Percentiles rank a stretch among this genome's conserved stretches.
Conservation (phyloP, 2,329 filamentous ascomycete genomes). For the Phyllachora maydis region DNA sequence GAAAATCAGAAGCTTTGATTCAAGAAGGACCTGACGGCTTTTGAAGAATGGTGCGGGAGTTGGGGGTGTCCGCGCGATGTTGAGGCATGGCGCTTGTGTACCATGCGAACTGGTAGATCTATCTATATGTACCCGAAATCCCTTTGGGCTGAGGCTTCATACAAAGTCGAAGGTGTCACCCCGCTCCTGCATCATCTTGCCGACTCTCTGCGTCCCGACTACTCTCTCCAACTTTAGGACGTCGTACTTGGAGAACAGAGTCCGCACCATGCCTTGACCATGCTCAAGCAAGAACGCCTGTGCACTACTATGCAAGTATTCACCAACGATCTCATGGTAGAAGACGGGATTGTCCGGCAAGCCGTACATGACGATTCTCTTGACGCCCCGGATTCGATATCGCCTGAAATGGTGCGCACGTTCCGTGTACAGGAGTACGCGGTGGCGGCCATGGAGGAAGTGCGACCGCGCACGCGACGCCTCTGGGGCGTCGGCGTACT, state of each 20-base stretch:
- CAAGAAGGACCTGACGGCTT: too few species aligned
- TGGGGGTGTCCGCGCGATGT: too few species aligned
- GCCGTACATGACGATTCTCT: slow-evolving; percentile 72
- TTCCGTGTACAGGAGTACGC: slow-evolving; percentile 76
- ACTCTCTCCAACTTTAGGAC: slow-evolving; percentile 73
- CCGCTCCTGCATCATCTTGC: slow-evolving; percentile 64
- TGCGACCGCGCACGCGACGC: slow-evolving; percentile 71
- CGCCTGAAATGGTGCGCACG: slow-evolving; percentile 92
- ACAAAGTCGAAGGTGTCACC: slow-evolving; percentile 93
- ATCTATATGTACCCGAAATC: slow-evolving; percentile 4
- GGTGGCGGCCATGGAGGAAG: slow-evolving; percentile 67
- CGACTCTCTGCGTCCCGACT: slow-evolving; percentile 62
- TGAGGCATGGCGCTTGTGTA: too few species aligned
- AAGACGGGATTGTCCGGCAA: slow-evolving; percentile 75
- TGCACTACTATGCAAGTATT: slow-evolving; percentile 39
- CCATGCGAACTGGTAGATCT: too few species aligned
- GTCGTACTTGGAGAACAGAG: slow-evolving; percentile 77
- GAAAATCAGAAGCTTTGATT: too few species aligned
- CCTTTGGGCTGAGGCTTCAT: slow-evolving; percentile 21
- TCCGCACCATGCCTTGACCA: slow-evolving; percentile 36
- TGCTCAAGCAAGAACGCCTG: slow-evolving; percentile 31
- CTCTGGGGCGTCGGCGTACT: slow-evolving; percentile 66
- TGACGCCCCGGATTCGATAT: slow-evolving; percentile 65
- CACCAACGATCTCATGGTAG: slow-evolving; percentile 56
- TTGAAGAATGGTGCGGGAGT: too few species aligned